Percentiles rank a stretch among this genome's conserved stretches.
phyloP scores from a whole-genome alignment of 768 basidiomycete species.

The Tylopilus cervinicoccineus region DNA sequence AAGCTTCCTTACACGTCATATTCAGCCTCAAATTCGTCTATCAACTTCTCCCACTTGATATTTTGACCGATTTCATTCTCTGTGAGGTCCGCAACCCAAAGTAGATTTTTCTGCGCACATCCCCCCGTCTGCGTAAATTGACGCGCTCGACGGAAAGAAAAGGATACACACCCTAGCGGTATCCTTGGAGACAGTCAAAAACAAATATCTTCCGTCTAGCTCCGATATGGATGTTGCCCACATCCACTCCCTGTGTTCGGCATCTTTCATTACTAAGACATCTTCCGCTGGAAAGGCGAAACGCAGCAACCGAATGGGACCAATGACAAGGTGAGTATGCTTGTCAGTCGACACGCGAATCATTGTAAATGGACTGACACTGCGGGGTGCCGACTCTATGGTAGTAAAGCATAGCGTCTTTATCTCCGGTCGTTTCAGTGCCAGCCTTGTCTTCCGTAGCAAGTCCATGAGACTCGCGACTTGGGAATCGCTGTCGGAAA shows the following conservation, averaged over 20 bases:
- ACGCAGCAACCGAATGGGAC: background rate
- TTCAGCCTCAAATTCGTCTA: constrained; percentile 64
- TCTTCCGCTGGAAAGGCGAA: constrained; percentile 51
- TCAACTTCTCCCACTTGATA: constrained; percentile 69
- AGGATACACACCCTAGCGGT: constrained; percentile 51
- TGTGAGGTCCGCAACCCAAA: constrained; percentile 70
- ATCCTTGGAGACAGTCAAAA: constrained; percentile 53
- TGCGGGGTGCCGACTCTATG: constrained; percentile 71
- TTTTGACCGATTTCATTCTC: constrained; percentile 56
- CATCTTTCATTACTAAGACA: constrained; percentile 60
- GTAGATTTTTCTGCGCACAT: constrained; percentile 57
- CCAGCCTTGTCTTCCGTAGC: constrained; percentile 49
- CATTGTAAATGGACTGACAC: constrained; percentile 36
- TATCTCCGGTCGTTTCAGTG: constrained; percentile 57
- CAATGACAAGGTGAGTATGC: background rate
- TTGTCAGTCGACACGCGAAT: constrained; percentile 7
- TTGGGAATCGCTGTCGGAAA: constrained; percentile 51
- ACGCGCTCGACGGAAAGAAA: background rate
- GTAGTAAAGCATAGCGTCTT: constrained; percentile 73
- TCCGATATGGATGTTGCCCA: constrained; percentile 55
- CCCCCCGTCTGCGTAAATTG: background rate
- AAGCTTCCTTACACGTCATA: constrained; percentile 52
- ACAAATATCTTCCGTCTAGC: constrained; percentile 59
- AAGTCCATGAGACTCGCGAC: constrained; percentile 41
- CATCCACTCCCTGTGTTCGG: constrained; percentile 61